These are phyloP conservation scores for Escallonia rubra DNA, from an alignment of 129 eudicot genomes.

Conservation along the genomic window DNA sequence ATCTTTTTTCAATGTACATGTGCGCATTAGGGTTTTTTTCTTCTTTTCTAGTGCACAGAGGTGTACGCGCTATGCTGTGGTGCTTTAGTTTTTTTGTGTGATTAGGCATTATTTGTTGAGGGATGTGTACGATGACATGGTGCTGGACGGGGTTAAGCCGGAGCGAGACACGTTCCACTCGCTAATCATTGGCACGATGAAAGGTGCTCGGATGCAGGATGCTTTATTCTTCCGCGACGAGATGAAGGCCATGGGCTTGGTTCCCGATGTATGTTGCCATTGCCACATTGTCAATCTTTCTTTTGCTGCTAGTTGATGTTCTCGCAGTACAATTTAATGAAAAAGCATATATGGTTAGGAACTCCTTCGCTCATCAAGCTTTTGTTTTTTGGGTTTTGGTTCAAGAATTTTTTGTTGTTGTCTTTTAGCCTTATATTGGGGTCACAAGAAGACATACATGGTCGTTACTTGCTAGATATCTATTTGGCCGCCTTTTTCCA, in stretches of 20 bases:
- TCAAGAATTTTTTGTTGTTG: background rate
- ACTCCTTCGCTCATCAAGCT: no score
- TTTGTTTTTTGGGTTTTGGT: background rate
- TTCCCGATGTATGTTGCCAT: constrained; percentile 71
- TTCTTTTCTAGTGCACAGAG: no score
- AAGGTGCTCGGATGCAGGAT: constrained; percentile 78
- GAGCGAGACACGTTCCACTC: constrained; percentile 69
- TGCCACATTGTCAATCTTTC: background rate
- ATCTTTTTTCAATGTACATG: background rate
- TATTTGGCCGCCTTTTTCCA: background rate
- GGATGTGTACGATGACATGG: constrained; percentile 96
- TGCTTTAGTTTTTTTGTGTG: constrained; percentile 4
- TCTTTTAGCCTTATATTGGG: no score
- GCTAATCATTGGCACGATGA: constrained; percentile 69
- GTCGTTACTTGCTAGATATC: no score
- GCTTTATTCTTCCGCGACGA: constrained; percentile 75
- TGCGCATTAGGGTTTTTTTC: no score
- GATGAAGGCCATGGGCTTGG: constrained; percentile 80
- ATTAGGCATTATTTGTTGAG: constrained; percentile 63
- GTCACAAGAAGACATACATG: no score
- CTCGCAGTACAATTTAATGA: no score
- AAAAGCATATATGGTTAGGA: no score
- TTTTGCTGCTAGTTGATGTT: background rate
- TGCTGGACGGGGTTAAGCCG: constrained; percentile 88
- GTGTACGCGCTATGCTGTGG: background rate